Evolutionary conservation across 2,329 filamentous ascomycete genomes (phyloP), one percentile per base, ranked within the genome.

Genomic region (Nemania diffusa): DNA sequence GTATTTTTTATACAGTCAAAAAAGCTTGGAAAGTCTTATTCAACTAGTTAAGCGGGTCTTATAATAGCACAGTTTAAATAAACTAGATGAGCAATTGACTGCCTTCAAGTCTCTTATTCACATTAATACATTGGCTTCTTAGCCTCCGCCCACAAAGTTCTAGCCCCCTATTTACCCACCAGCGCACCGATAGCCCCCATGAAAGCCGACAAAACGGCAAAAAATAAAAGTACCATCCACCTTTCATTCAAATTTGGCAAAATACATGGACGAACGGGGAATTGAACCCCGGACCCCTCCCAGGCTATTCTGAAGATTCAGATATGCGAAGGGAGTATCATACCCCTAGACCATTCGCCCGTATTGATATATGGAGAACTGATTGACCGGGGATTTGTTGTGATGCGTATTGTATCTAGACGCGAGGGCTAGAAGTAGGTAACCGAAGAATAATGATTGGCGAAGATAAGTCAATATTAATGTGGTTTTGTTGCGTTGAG

Each of bases 261-360:
- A 57, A 57, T 4, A 22, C 29, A 53, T 64, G 69, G 69, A 71
- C 67, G 58, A 65, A 71, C 69, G 64, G 69, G 69, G 69, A 71
- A 71, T 71, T 69, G 69, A 71, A 71, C 69, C 69, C 69, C 69
- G 69, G 69, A 71, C 69, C 69, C 67, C 67, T 71, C 69, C 69
- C 69, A 71, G 17, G 20, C 50, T 37, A 17, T 29, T 44, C 44
- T 26, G 20, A 57, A 46, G 17, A n/a, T 42, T 26, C 26, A n/a
- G 24, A n/a, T 4, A 67, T 67, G 64, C 64, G 64, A 67, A 67
- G 64, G 64, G 64, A 67, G 64, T 67, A 67, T 67, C 64, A 67
- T 67, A 67, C 64, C 64, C 64, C 64, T 67, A 67, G 64, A 67
- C 64, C 64, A 67, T 67, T 67, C 55, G 64, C 64, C 64, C 64